Evolutionary conservation across 2,329 filamentous ascomycete species (phyloP), one percentile per base, ranked within the genome.

Genomic region (Colletotrichum sidae): DNA sequence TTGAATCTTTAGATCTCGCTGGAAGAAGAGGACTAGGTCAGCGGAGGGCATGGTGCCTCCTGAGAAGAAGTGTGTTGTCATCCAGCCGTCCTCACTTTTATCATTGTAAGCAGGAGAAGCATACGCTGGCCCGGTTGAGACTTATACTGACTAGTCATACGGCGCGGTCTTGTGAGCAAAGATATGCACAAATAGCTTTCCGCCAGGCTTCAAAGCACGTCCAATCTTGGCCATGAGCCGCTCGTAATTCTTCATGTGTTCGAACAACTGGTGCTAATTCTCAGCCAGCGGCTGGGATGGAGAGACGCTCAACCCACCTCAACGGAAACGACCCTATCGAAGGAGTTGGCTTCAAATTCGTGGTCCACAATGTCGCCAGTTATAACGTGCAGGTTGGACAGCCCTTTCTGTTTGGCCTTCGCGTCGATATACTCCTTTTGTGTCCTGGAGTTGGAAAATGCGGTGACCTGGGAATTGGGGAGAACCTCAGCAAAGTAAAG

Each of bases 201-300:
- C 90, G 1, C 81, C 81, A 0, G 87, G 84, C 69, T 86, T 88
- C 58, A 92, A 78, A 3, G 88, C 83, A 37, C 83, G 79, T 4
- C 82, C 73, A 13, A 92, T 78, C 75, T 92, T 92, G 47, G 83
- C 82, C 78, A 92, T 85, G 33, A 92, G 83, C 11, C 87, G 78
- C 67, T 89, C 84, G 75, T 92, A 92, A 75, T 92, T 92, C 75
- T 92, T 92, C 89, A 92, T 92, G 75, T 92, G 90, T 74, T 92
- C 90, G 72, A 92, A 92, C 11, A 92, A 81, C 82, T 91, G n/a
- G 42, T 25, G n/a, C 55, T 45, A 52, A 25, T 39, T 51, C 6
- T 25, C 44, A 51, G 38, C 52, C 33, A 65, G 39, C 39, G 25
- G 6, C 15, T 15, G 25, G 8, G 33, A 8, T 15, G 12, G 10